Evolutionary conservation across 495 filamentous ascomycete genomes (phyloP).

Genomic region (Schizothecium vesticola): DNA sequence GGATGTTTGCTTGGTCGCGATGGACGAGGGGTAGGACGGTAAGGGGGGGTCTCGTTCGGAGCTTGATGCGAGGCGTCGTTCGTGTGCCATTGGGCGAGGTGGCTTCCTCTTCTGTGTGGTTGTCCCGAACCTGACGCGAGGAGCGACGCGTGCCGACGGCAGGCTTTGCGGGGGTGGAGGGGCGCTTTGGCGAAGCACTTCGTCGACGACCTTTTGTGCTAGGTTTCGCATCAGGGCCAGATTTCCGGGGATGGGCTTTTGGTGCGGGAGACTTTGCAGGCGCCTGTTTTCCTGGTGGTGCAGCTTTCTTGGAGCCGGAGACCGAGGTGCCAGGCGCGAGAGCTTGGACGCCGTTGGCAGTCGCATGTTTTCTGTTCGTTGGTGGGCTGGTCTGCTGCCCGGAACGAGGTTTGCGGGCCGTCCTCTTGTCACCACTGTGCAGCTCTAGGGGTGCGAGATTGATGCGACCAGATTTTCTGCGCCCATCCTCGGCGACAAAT

Average conservation of each 20-base stretch:
- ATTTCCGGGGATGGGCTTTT: constrained; percentile 25
- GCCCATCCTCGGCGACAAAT: constrained; percentile 67
- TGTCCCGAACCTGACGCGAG: constrained; percentile 24
- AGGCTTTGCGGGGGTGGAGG: constrained; percentile 31
- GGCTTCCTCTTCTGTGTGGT: constrained; percentile 25
- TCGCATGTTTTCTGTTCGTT: constrained; percentile 9
- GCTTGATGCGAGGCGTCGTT: constrained; percentile 37
- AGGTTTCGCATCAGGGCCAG: background rate
- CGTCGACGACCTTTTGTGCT: constrained; percentile 17
- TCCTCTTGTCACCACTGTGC: constrained; percentile 59
- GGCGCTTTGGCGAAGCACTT: constrained; percentile 29
- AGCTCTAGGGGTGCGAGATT: constrained; percentile 68
- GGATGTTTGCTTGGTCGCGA: constrained; percentile 45
- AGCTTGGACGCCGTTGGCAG: constrained; percentile 17
- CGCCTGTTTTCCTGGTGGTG: constrained; percentile 16
- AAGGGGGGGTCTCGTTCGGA: constrained; percentile 34
- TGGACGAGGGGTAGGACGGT: constrained; percentile 49
- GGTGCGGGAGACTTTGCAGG: constrained; percentile 9
- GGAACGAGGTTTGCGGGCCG: constrained; percentile 40
- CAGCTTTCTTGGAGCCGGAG: constrained; percentile 13
- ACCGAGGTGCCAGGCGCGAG: constrained; percentile 11
- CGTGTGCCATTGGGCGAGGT: constrained; percentile 18
- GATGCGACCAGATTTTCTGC: constrained; percentile 78
- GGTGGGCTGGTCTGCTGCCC: constrained; percentile 23
- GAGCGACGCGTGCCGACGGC: constrained; percentile 37